Evolutionary conservation across 2,329 filamentous ascomycete species (phyloP), one percentile per base, ranked within the genome.

Genomic region (Tolypocladium album): DNA sequence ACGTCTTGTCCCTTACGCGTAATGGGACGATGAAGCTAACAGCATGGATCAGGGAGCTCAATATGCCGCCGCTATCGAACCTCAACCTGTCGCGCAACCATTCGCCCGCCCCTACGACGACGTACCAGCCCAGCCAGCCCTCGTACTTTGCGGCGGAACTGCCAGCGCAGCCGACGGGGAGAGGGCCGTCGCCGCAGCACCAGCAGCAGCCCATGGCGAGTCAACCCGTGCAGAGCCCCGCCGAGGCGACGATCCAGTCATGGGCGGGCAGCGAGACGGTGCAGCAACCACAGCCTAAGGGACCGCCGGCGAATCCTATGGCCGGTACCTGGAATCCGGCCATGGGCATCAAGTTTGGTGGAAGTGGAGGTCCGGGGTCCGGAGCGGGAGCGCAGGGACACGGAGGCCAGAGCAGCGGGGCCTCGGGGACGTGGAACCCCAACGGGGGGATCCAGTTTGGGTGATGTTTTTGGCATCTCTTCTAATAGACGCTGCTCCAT

Each of bases 321-420:
- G 63, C 67, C 12, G 64, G 64, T 9, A 69, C 71, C 71, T 96
- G 92, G 92, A 87, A 84, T 59, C 90, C 91, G 0, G 86, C 88
- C 2, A 87, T 90, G 79, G 89, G 88, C 0, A 94, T 96, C 67
- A 87, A 86, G 60, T 96, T 96, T 72, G 84, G 83, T 1, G 80
- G 76, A 75, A 20, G 63, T 59, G 59, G 67, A 22, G 47, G 60
- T 15, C 22, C 39, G 1, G 57, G 62, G 50, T 17, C 65, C 61
- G 34, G 61, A 22, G 61, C 64, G 24, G 63, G 70, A 38, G 69
- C 66, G 22, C 65, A 64, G 57, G 52, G 31, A 22, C 66, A 67
- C 59, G 63, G 63, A 63, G 61, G 61, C 61, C 47, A 31, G 47
- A 9, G 15, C 27, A 15, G 47, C 8, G 64, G 64, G 43, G 43